Evolutionary conservation across 208 protist genomes (phyloP), one percentile per base, ranked within the genome.

Genomic region (Trypanosoma lewisi): DNA sequence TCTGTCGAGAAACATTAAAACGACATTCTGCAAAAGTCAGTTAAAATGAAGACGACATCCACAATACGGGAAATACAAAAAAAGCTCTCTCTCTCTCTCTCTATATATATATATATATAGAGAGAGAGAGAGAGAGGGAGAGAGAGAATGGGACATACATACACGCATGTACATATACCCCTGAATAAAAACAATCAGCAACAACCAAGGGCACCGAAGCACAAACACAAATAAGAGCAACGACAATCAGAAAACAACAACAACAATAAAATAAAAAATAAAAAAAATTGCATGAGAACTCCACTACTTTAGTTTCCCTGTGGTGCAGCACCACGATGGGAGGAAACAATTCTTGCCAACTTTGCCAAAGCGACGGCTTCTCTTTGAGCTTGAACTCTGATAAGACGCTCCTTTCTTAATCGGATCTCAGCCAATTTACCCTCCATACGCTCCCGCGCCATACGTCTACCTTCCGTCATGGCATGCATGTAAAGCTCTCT

Each of bases 321-420:
- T 49, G 8, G 44, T 21, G 21, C 44, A 49, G 28, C 25, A n/a
- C 12, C n/a, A 6, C 63, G 80, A 53, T 64, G 75, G 0, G 63
- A 70, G 33, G 88, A 84, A 57, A 91, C 89, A 55, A 90, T 77
- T 53, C 75, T 78, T 14, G 86, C 85, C 7, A 95, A 66, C 70
- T 90, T 92, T 37, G 77, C 77, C 25, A 95, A 63, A 4, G 89
- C 89, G 0, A 74, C 73, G 0, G 82, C 58, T 48, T 95, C 89
- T 11, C 84, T 71, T 17, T 84, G 58, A 17, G 80, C 80, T 57
- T 86, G 73, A 4, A 75, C 68, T 19, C 48, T 47, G 21, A 93
- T 71, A 9, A 80, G 45, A 41, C 75, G 62, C 68, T 95, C 78
- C 16, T 67, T 64, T 36, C 68, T 47, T n/a, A 67, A 33, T 6